Evolutionary conservation across 768 basidiomycete species (phyloP).

Genomic region (Pholiota conissans): DNA sequence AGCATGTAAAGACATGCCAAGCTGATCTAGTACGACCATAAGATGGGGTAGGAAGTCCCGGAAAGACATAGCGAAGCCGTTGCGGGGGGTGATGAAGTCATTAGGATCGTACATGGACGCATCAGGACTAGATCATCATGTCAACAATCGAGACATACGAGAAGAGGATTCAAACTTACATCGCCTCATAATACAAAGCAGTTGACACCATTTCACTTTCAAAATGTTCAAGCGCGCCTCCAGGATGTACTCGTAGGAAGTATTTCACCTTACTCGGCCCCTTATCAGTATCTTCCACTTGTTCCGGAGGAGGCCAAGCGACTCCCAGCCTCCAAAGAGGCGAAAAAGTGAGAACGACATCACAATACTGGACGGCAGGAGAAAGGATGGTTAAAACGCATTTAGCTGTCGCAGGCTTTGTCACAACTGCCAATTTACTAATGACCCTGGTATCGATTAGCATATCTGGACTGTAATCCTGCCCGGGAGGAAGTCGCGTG

Average conservation of each 20-base stretch:
- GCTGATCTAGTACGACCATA: constrained; percentile 78
- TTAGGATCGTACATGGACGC: constrained; percentile 73
- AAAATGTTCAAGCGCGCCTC: constrained; percentile 85
- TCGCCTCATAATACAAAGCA: constrained; percentile 82
- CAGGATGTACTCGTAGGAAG: constrained; percentile 80
- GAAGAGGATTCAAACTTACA: constrained; percentile 45
- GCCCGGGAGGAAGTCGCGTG: constrained; percentile 64
- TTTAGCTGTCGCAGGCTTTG: constrained; percentile 74
- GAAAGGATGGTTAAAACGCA: constrained; percentile 76
- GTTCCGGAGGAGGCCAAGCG: constrained; percentile 80
- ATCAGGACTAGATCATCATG: constrained; percentile 58
- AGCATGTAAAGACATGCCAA: constrained; percentile 82
- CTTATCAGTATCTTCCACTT: constrained; percentile 62
- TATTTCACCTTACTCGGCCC: constrained; percentile 54
- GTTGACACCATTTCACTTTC: constrained; percentile 80
- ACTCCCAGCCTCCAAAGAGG: constrained; percentile 72
- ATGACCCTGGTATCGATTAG: constrained; percentile 78
- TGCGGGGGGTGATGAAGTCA: constrained; percentile 78
- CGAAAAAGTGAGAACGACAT: constrained; percentile 71
- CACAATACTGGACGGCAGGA: constrained; percentile 76
- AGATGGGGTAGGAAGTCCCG: constrained; percentile 80
- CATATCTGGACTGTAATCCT: constrained; percentile 66
- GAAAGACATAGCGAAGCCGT: constrained; percentile 84
- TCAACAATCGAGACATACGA: neutral
- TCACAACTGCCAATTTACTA: constrained; percentile 70